Base-by-base conservation (phyloP, 2,329 filamentous ascomycete genomes). In the Xylariales sp. region DNA sequence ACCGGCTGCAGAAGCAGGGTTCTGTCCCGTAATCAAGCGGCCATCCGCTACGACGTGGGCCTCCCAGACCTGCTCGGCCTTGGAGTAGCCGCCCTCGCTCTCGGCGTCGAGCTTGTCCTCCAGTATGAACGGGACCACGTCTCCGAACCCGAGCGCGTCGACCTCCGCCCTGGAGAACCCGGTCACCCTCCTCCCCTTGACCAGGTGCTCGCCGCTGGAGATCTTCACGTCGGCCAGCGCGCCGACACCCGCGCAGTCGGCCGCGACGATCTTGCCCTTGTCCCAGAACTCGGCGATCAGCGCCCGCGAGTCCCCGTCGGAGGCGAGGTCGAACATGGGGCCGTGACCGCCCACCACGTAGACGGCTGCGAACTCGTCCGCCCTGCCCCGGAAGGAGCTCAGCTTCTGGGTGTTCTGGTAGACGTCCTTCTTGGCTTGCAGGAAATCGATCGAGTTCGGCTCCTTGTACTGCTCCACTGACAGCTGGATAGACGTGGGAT, bases 231-330 rank as follows among this genome's bases (percentile, higher is more conserved):
- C 71, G 33, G 72, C 66, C 12, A 87, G 65, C 10, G 73, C 83
- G 4, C 74, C 75, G 3, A 82, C 78, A 5, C 80, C 83, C 60
- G 87, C 83, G 66, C 83, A 86, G 30, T 87, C 80, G 4, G 82
- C 78, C 0, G 76, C 65, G 12, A 86, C 72, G 38, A 78, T 66
- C 67, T 85, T 85, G 45, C 71, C 74, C 3, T 70, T 67, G 27
- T 65, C 62, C 51, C 70, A 74, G 56, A 87, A 85, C 56, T 84
- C 78, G 43, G 67, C 61, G 51, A 82, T 77, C 24, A 87, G 61
- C 44, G 70, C 62, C 46, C 78, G 73, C 17, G 74, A 79, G n/a
- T 67, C 64, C 15, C 61, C 45, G 53, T 83, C 74, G 40, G 64
- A 63, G 38, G 71, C 72, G 14, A 86, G 74, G 54, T 86, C 82